phyloP scores from a whole-genome alignment of 2,329 filamentous ascomycete genomes.

The Boeremia exigua region DNA sequence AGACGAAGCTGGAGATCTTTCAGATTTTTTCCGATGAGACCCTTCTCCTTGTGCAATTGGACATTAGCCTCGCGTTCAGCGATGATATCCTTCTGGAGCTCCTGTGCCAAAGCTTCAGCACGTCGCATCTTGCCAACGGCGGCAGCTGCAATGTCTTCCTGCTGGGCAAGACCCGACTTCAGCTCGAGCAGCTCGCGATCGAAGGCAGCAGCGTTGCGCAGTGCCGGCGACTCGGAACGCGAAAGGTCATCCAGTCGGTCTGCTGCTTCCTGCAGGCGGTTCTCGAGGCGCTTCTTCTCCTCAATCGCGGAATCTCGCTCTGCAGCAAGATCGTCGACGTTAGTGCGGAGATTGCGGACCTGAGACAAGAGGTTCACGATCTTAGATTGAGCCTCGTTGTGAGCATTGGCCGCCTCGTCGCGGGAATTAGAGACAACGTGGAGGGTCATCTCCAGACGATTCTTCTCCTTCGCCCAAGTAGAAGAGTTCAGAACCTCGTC shows the following conservation, averaged over 20 bases:
- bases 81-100: conserved; percentile 92
- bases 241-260: conserved; percentile 87
- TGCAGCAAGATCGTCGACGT: conserved; percentile 82
- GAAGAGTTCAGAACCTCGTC: conserved; percentile 97
- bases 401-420: conserved; percentile 89
- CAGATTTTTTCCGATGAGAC: conserved; percentile 82
- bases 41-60: conserved; percentile 88
- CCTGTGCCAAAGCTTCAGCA: conserved; percentile 82
- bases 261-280: conserved; percentile 84
- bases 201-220: conserved; percentile 86
- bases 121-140: conserved; percentile 97
- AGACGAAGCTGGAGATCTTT: conserved; percentile 90
- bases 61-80: conserved; percentile 82
- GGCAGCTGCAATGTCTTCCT: conserved; percentile 89
- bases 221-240: conserved; percentile 81
- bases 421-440: conserved; percentile 89
- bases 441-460: conserved; percentile 85
- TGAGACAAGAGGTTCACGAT: conserved; percentile 90
- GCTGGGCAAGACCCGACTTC: conserved; percentile 85
- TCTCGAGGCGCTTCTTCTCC: conserved; percentile 89
- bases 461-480: conserved; percentile 98
- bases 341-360: conserved; percentile 80
- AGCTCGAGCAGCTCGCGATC: conserved; percentile 90
- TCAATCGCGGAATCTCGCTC: conserved; percentile 85
- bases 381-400: conserved; percentile 94